phyloP scores from a whole-genome alignment of 2,329 filamentous ascomycete species.

The Fusarium pseudocircinatum region DNA sequence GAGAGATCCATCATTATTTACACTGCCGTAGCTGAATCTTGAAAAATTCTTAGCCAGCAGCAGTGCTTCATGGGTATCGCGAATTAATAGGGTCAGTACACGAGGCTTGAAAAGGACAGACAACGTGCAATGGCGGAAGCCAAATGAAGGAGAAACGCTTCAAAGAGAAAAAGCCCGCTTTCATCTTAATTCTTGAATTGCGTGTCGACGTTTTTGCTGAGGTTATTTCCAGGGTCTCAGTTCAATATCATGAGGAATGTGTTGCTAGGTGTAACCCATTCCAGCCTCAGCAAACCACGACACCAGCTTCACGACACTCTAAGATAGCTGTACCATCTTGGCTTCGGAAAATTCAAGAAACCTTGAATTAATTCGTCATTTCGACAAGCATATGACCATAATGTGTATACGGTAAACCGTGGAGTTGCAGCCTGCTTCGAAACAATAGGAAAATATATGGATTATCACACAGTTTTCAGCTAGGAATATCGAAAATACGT shows the following conservation, averaged over 20 bases:
- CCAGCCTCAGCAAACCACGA: conserved; percentile 40
- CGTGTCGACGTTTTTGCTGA: conserved; percentile 25
- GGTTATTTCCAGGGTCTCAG: conserved; percentile 44
- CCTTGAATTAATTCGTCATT: neutral
- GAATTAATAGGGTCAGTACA: conserved; percentile 1
- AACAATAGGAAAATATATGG: neutral
- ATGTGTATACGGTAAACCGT: neutral
- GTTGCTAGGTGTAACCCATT: conserved; percentile 52
- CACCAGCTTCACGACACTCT: conserved; percentile 11
- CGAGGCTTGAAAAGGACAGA: conserved; percentile 30
- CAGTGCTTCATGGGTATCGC: conserved; percentile 10
- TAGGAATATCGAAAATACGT: neutral
- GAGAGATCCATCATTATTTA: conserved; percentile 20
- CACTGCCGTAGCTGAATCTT: conserved; percentile 21
- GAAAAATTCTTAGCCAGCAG: conserved; percentile 8
- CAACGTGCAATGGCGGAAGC: conserved; percentile 18
- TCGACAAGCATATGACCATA: neutral
- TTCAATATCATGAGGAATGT: conserved; percentile 51
- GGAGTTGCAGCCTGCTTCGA: neutral
- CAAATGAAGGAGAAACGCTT: conserved; percentile 27
- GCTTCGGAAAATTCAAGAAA: neutral
- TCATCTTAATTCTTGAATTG: conserved; percentile 32
- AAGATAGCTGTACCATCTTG: conserved; percentile 6
- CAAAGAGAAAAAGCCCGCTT: conserved; percentile 27
- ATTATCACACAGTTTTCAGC: neutral